Evolutionary conservation across 1,139 yeast genomes (phyloP), one percentile per base, ranked within the genome.

Genomic region (Pichia sp.): DNA sequence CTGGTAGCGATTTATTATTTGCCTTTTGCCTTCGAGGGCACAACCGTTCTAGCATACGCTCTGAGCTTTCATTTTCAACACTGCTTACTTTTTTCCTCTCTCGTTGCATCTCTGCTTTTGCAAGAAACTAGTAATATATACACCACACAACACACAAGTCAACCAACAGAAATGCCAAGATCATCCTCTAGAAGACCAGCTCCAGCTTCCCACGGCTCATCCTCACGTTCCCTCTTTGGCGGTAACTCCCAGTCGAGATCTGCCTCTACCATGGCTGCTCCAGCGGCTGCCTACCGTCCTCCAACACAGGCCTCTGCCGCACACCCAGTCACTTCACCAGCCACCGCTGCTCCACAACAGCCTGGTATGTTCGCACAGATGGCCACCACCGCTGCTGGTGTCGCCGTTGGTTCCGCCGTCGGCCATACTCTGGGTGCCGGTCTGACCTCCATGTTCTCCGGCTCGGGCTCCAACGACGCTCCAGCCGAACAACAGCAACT

Each of bases 361-460:
- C 98, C 99, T 52, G 97, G 98, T 64, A 69, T 93, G 70, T 92
- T 93, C 68, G 88, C 95, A 58, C 96, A 93, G 75, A 93, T 93
- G 98, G 98, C 98, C 36, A 80, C 96, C 47, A 93, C 99, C 54
- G 99, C 99, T 58, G 99, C 98, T 54, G 99, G 99, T 82, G 99
- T 93, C 42, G 99, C 98, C 52, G 97, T 93, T 57, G 99, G 99
- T 67, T 88, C 97, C 55, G 85, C 98, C 61, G 84, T 92, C 58
- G 99, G 99, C 59, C 99, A 93, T 78, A 90, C 98, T 51, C 65
- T 93, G 59, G 97, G 98, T 74, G 96, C 96, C 57, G 98, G 98
- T 66, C 77, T 93, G 65, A 84, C 96, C 54, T 79, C 90, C 52
- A 74, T 93, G 79, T 92, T 93, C 68, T 92, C 96, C 54, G 96